Conservation (phyloP, 768 basidiomycete species). For the Tulasnella sp. region DNA sequence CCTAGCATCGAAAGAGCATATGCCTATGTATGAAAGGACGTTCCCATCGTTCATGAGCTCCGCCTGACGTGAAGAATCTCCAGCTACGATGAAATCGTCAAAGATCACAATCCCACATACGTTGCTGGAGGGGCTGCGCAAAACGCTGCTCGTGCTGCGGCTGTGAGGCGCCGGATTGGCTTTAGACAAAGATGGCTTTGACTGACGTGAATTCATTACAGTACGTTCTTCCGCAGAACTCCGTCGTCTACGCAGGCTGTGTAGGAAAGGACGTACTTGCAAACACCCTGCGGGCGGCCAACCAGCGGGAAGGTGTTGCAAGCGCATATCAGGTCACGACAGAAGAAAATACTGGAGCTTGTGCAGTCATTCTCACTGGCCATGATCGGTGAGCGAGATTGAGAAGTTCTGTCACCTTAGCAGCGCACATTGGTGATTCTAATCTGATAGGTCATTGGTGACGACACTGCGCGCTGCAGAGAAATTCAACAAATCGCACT, state of each 20-base stretch:
- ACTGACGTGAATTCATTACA: conserved; percentile 44
- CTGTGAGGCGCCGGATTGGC: conserved; percentile 58
- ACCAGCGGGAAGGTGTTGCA: conserved; percentile 87
- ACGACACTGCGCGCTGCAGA: conserved; percentile 91
- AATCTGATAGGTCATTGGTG: conserved; percentile 72
- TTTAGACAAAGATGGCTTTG: conserved; percentile 30
- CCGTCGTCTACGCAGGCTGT: conserved; percentile 91
- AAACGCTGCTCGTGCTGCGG: conserved; percentile 94
- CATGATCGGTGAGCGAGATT: conserved; percentile 72
- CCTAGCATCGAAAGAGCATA: conserved; percentile 87
- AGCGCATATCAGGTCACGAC: conserved; percentile 88
- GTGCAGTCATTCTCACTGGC: conserved; percentile 92
- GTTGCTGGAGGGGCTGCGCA: conserved; percentile 98
- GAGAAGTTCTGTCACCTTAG: not conserved
- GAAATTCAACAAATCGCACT: conserved; percentile 80
- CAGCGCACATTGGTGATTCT: not conserved
- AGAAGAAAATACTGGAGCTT: conserved; percentile 91
- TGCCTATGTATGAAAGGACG: conserved; percentile 65
- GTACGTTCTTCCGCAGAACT: conserved; percentile 87
- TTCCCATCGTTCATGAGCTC: not conserved
- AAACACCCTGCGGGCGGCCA: conserved; percentile 83
- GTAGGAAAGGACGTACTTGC: conserved; percentile 95
- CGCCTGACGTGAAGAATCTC: not conserved
- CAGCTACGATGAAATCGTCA: conserved; percentile 88
- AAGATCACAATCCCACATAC: conserved; percentile 71